Conservation (phyloP, 179 eudicot species). For the Monotropa hypopitys region DNA sequence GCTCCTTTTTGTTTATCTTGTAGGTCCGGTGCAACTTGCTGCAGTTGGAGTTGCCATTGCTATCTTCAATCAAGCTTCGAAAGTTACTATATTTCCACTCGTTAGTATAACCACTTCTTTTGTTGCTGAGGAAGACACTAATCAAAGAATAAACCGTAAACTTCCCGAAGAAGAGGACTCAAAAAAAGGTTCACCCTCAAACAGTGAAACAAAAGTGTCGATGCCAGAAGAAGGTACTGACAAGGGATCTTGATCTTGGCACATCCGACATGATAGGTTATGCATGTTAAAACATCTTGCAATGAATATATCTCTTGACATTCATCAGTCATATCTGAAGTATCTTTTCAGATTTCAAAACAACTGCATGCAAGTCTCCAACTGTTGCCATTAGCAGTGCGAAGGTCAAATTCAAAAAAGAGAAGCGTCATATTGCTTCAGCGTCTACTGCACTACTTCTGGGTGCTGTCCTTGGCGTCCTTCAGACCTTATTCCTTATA, state of each 20-base stretch:
- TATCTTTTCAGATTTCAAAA: constrained; percentile 16
- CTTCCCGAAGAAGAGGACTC: constrained; percentile 10
- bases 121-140: constrained; percentile 90
- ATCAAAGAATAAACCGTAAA: constrained; percentile 20
- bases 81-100: constrained; percentile 74
- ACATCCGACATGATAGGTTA: not conserved
- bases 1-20: not conserved
- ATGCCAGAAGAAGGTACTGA: constrained; percentile 17
- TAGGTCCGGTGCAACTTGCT: constrained; percentile 86
- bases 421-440: constrained; percentile 63
- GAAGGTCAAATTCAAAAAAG: constrained; percentile 11
- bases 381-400: not conserved
- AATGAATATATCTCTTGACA: not conserved
- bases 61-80: constrained; percentile 87
- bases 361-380: constrained; percentile 12
- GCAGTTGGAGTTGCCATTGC: constrained; percentile 98
- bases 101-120: constrained; percentile 93
- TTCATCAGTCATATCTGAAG: not conserved
- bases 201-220: constrained; percentile 12
- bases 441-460: constrained; percentile 82
- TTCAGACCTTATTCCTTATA: constrained; percentile 59
- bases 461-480: constrained; percentile 66
- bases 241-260: constrained; percentile 7
- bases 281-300: not conserved
- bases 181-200: constrained; percentile 17